phyloP scores from a whole-genome alignment of 306 rosid species.

The Vigna reflexopilosa region DNA sequence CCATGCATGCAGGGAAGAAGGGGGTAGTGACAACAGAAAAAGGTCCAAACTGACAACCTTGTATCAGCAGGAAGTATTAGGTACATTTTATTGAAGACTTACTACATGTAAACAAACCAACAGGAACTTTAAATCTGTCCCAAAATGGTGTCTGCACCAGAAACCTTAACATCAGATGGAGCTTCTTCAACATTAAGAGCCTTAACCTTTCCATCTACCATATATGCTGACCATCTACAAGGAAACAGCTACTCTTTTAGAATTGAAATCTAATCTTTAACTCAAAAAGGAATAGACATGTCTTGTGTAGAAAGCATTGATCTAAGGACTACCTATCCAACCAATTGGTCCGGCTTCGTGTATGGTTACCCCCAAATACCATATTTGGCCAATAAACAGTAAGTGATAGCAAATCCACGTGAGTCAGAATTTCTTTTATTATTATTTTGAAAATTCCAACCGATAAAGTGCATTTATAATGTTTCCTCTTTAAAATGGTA shows the following conservation, averaged over 20 bases:
- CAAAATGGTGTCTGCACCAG: conserved; percentile 85
- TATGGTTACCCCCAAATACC: not conserved
- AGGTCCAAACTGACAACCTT: conserved; percentile 9
- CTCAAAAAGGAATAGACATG: conserved; percentile 1
- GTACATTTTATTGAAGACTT: conserved; percentile 36
- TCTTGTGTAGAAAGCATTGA: not conserved
- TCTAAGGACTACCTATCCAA: not conserved
- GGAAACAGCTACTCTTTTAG: conserved; percentile 33
- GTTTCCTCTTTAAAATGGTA: not conserved
- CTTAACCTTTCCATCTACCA: conserved; percentile 84
- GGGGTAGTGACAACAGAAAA: not conserved
- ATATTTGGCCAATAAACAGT: not conserved
- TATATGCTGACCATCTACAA: conserved; percentile 95
- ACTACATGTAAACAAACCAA: conserved; percentile 25
- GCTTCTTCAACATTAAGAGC: conserved; percentile 85
- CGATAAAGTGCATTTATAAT: not conserved
- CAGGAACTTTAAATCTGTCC: conserved; percentile 66
- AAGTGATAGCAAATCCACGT: not conserved
- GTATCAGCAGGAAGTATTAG: conserved; percentile 23
- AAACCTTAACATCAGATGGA: conserved; percentile 95
- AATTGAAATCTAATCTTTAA: conserved; percentile 14
- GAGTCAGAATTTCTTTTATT: not conserved
- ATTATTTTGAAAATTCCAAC: not conserved
- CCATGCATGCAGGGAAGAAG: not conserved
- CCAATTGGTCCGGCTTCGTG: not conserved